Evolutionary conservation across 225 moss, liverwort and hornwort genomes (phyloP).

Genomic region (Anthoceros angustus): DNA sequence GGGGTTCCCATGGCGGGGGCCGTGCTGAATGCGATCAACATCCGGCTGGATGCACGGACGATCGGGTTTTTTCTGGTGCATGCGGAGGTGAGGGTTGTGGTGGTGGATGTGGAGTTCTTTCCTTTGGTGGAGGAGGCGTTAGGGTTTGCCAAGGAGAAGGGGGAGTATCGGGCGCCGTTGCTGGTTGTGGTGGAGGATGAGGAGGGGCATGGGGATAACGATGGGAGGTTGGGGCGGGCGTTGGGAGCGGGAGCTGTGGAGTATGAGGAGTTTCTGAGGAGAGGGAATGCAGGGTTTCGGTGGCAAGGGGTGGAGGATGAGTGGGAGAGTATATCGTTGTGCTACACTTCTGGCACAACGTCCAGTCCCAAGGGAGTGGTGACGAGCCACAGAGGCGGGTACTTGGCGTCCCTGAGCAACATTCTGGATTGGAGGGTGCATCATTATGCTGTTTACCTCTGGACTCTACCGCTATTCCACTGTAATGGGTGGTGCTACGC

Average conservation of each 20-base stretch:
- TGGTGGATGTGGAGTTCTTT: neutral
- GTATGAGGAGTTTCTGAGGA: constrained; percentile 46
- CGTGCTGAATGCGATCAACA: constrained; percentile 64
- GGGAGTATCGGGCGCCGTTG: constrained; percentile 17
- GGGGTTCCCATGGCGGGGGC: constrained; percentile 72
- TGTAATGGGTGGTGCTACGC: constrained; percentile 74
- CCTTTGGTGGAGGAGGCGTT: constrained; percentile 19
- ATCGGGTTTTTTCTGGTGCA: constrained; percentile 49
- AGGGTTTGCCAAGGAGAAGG: constrained; percentile 16
- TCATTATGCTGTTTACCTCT: constrained; percentile 38
- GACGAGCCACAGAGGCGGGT: constrained; percentile 71
- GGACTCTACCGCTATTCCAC: constrained; percentile 78
- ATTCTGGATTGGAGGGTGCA: constrained; percentile 46
- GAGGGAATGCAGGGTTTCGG: constrained; percentile 35
- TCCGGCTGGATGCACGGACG: constrained; percentile 49
- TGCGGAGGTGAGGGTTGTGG: constrained; percentile 12
- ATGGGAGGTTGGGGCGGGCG: constrained; percentile 7
- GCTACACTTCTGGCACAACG: constrained; percentile 78
- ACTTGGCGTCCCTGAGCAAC: constrained; percentile 37
- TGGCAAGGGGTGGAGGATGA: constrained; percentile 54
- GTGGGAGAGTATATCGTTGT: constrained; percentile 69
- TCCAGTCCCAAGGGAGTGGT: constrained; percentile 65
- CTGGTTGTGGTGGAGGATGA: constrained; percentile 44
- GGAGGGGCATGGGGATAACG: constrained; percentile 8
- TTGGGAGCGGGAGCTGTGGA: constrained; percentile 29